Conservation (phyloP, 345 rosid species). For the Crucihimalaya himalaica region DNA sequence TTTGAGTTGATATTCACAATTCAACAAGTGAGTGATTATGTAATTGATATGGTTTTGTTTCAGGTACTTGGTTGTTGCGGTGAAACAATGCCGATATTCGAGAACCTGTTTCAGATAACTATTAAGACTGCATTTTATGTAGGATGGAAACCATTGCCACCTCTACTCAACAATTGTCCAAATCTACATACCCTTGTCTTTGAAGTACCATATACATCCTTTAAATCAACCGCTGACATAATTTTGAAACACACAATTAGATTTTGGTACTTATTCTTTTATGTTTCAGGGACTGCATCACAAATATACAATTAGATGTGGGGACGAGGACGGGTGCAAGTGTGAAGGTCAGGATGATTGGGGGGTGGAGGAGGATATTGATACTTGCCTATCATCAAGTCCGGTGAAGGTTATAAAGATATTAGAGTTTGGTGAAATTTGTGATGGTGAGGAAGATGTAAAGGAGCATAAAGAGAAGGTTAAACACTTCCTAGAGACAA, state of each 20-base stretch:
- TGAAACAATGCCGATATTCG: not conserved
- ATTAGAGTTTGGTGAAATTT: not conserved
- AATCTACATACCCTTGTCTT: not conserved
- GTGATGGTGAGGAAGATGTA: not conserved
- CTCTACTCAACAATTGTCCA: not conserved
- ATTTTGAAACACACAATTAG: too few species aligned
- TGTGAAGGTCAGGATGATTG: not conserved
- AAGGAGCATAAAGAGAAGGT: not conserved
- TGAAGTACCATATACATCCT: not conserved
- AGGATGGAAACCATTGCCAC: not conserved
- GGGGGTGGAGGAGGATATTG: not conserved
- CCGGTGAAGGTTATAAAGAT: not conserved
- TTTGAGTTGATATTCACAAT: too few species aligned
- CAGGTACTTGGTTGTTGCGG: not conserved
- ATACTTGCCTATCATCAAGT: not conserved
- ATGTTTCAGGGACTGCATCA: not conserved
- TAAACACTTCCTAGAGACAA: not conserved
- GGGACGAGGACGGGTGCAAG: not conserved
- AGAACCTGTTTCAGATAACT: not conserved
- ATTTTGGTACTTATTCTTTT: not conserved
- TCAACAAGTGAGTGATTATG: not conserved
- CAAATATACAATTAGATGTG: not conserved
- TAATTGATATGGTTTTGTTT: not conserved
- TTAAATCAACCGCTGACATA: not conserved
- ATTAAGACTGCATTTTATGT: not conserved